These are phyloP conservation scores for Leccinum subtestaceum DNA, from an alignment of 768 basidiomycete species.

Conservation along the genomic window DNA sequence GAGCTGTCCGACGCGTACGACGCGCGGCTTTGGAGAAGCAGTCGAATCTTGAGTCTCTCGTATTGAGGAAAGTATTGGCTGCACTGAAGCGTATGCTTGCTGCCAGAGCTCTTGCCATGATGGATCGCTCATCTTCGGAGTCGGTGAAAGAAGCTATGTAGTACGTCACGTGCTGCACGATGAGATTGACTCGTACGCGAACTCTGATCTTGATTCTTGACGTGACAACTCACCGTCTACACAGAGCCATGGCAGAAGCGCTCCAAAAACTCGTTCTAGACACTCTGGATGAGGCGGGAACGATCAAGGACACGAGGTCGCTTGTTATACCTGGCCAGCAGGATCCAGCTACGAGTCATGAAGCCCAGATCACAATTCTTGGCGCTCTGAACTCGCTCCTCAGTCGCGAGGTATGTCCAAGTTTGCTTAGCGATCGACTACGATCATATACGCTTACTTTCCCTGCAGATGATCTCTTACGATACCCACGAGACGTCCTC, in stretches of 20 bases:
- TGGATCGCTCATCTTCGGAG: constrained; percentile 12
- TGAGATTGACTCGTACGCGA: constrained; percentile 17
- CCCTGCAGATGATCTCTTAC: constrained; percentile 74
- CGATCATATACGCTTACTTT: constrained; percentile 12
- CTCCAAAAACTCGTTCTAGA: constrained; percentile 81
- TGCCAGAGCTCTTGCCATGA: constrained; percentile 46
- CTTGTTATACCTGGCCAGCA: constrained; percentile 65
- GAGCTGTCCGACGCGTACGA: constrained; percentile 83
- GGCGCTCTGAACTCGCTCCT: constrained; percentile 89
- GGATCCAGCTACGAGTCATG: constrained; percentile 57
- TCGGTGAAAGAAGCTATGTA: not conserved
- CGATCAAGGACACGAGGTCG: constrained; percentile 66
- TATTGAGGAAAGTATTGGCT: constrained; percentile 51
- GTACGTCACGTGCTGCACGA: constrained; percentile 14
- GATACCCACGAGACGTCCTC: constrained; percentile 72
- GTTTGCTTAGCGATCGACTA: constrained; percentile 2
- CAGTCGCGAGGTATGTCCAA: constrained; percentile 70
- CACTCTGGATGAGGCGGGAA: constrained; percentile 53
- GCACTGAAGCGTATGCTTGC: constrained; percentile 60
- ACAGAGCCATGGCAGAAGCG: constrained; percentile 59
- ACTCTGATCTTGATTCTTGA: not conserved
- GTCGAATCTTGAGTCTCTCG: constrained; percentile 37
- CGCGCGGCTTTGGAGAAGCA: constrained; percentile 39
- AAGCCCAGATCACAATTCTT: constrained; percentile 80
- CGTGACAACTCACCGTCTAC: not conserved